Conservation (phyloP, 768 basidiomycete species). For the Amanita muscaria region DNA sequence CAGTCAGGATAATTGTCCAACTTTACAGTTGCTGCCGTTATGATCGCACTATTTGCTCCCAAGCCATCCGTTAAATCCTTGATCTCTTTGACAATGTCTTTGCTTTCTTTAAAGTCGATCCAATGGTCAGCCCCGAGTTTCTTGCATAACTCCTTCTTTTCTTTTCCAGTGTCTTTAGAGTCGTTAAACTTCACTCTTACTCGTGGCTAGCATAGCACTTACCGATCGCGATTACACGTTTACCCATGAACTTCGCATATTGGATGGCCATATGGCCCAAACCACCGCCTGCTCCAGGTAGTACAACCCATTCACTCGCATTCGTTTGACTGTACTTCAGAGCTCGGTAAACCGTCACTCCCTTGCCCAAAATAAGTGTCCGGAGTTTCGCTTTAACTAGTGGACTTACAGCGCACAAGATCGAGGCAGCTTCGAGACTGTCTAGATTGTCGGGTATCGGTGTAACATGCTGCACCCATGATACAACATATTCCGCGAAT, state of each 20-base stretch:
- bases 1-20: not conserved
- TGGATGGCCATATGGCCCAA: constrained; percentile 75
- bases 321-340: constrained; percentile 60
- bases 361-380: constrained; percentile 22
- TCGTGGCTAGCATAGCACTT: not conserved
- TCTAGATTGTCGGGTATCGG: constrained; percentile 65
- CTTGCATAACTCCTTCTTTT: constrained; percentile 55
- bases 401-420: constrained; percentile 65
- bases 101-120: constrained; percentile 68
- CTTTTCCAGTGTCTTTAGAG: constrained; percentile 54
- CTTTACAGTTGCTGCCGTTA: constrained; percentile 48
- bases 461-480: constrained; percentile 65
- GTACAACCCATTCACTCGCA: constrained; percentile 67
- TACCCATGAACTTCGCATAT: constrained; percentile 71
- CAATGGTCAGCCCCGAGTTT: constrained; percentile 65
- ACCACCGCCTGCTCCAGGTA: constrained; percentile 76
- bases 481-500: constrained; percentile 28
- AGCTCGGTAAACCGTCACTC: constrained; percentile 81
- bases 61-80: constrained; percentile 51
- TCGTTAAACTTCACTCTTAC: not conserved
- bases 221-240: constrained; percentile 73
- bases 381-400: not conserved
- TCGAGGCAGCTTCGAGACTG: constrained; percentile 61
- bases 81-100: constrained; percentile 60
- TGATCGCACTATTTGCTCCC: constrained; percentile 65